Evolutionary conservation across 208 protist genomes (phyloP), one percentile per base, ranked within the genome.

Genomic region (Blastocrithidia nonstop): DNA sequence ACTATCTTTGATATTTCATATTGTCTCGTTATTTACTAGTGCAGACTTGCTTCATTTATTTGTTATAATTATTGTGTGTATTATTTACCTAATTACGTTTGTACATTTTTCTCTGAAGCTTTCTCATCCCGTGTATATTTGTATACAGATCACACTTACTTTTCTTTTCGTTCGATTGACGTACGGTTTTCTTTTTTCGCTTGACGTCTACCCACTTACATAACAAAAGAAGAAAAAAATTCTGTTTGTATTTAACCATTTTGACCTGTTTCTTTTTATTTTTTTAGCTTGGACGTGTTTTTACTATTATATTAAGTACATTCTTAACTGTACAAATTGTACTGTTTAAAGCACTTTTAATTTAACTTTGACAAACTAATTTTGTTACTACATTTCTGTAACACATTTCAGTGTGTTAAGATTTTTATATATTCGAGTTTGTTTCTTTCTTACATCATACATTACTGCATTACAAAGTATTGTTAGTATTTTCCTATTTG

Each of bases 321-420:
- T 24, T 27, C 55, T 1, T 50, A 46, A 32, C 7, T 8, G 17
- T 56, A 31, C 20, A n/a, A 25, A 38, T 58, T n/a, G 17, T 38
- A 41, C 41, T 50, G 39, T 44, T n/a, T 25, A 13, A 38, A 40
- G 20, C 43, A 27, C 32, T 46, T 43, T 13, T 32, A 32, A 25
- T 20, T 37, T 27, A 41, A 42, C 3, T 42, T 0, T 11, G 37
- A 42, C 25, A 42, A 24, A 2, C 5, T 42, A 3, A 15, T 22
- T 56, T 53, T 9, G 13, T 20, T 23, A 24, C 17, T 59, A 41
- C 40, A 44, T 27, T 41, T 53, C 45, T 46, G 24, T 36, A 20
- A 25, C 28, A 17, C 22, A 48, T 24, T 23, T 11, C 19, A 23
- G 6, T 13, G 42, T 9, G 22, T 52, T 41, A 17, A 15, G 35